Percentiles rank a stretch among this genome's conserved stretches.
phyloP scores from a whole-genome alignment of 176 grass and related monocot genomes.

The Dactylis glomerata region DNA sequence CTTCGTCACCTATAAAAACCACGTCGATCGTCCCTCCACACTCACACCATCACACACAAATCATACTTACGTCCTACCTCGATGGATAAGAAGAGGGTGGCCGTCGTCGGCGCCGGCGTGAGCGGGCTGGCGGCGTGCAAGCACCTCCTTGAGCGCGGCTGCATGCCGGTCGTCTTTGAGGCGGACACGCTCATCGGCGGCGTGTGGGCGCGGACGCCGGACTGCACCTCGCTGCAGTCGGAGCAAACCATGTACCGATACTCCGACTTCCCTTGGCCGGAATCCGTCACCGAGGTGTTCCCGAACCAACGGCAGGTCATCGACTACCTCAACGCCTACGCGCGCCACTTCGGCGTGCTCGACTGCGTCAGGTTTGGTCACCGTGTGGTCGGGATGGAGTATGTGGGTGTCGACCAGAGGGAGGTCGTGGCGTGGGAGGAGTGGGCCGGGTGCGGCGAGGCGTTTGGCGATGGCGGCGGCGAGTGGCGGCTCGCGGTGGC shows the following conservation, averaged over 20 bases:
- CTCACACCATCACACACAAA: background rate
- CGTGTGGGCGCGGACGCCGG: constrained; percentile 43
- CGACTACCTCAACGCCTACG: constrained; percentile 55
- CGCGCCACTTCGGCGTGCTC: constrained; percentile 52
- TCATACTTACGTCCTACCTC: too few relatives aligned
- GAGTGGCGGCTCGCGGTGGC: background rate
- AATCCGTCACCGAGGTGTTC: constrained; percentile 15
- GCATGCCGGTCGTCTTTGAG: constrained; percentile 50
- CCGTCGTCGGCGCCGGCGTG: constrained; percentile 50
- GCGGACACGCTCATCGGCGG: constrained; percentile 38
- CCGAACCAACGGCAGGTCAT: constrained; percentile 36
- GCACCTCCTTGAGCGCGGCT: constrained; percentile 47
- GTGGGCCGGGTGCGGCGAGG: background rate
- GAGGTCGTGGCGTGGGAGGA: background rate
- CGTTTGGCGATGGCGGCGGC: background rate
- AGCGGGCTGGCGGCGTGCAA: constrained; percentile 69
- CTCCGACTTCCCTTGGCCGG: constrained; percentile 68
- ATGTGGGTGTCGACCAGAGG: background rate
- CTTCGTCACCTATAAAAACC: background rate
- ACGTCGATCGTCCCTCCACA: background rate
- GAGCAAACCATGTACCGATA: constrained; percentile 35
- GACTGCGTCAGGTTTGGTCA: constrained; percentile 39
- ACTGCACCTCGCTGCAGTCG: constrained; percentile 49
- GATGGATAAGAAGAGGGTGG: constrained; percentile 39
- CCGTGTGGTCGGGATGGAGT: background rate